Evolutionary conservation across 805 yeast genomes (phyloP).

Genomic region (Candida silvicultrix): DNA sequence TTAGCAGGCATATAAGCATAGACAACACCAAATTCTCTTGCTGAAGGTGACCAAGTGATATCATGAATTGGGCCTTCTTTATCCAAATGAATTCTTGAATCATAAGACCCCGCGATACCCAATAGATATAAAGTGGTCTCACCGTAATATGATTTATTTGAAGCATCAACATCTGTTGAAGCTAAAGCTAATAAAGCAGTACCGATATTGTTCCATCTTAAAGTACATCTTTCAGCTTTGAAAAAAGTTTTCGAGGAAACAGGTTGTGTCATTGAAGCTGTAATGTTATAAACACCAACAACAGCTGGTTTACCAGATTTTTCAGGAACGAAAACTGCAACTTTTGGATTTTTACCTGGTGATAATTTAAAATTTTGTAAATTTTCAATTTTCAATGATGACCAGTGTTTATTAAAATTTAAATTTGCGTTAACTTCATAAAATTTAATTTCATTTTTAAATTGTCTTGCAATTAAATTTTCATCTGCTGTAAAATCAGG

Average conservation of each 20-base stretch:
- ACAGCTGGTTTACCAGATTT: slow-evolving; percentile 83
- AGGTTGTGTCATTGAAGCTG: slow-evolving; percentile 55
- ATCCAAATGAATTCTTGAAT: slow-evolving; percentile 78
- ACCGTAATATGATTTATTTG: slow-evolving; percentile 94
- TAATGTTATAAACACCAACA: slow-evolving; percentile 72
- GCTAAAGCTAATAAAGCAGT: slow-evolving; percentile 92
- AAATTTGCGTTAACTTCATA: slow-evolving; percentile 43
- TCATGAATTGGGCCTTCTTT: slow-evolving; percentile 98
- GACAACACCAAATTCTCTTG: slow-evolving; percentile 94
- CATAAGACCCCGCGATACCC: slow-evolving; percentile 89
- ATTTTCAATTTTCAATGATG: slow-evolving; percentile 49
- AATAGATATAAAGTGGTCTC: slow-evolving; percentile 87
- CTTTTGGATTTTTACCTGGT: slow-evolving; percentile 84
- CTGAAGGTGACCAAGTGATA: slow-evolving; percentile 93
- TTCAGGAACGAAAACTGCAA: slow-evolving; percentile 89
- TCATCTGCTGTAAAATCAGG: slow-evolving; percentile 89
- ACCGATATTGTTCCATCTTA: slow-evolving; percentile 92
- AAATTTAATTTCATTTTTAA: slow-evolving; percentile 60
- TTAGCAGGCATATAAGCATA: slow-evolving; percentile 98
- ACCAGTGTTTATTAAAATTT: slow-evolving; percentile 46
- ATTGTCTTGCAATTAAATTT: slow-evolving; percentile 55
- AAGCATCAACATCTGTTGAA: slow-evolving; percentile 90
- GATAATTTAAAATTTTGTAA: slow-evolving; percentile 61
- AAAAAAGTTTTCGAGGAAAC: slow-evolving; percentile 84
- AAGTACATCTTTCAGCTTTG: slow-evolving; percentile 89